Base-by-base conservation (phyloP, 495 filamentous ascomycete species). In the Geopyxis carbonaria region DNA sequence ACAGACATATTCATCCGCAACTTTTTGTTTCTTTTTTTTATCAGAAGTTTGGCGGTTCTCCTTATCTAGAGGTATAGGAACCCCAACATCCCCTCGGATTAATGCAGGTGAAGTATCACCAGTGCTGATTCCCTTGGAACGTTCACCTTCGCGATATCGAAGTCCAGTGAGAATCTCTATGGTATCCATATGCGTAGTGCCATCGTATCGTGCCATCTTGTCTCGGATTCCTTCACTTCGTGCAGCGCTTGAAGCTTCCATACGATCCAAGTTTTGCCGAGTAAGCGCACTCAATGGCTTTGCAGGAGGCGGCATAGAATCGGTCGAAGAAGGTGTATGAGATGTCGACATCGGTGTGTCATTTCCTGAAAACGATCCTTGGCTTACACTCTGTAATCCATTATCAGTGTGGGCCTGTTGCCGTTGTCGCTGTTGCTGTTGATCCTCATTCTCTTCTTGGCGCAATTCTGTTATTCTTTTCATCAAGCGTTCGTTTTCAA, bases 131-230 rank as follows among this genome's bases (percentile, higher is more conserved):
- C 86, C 87, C 42, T 76, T 73, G 23, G 78, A 85, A 39, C 87
- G 65, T 61, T 97, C 89, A 34, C 89, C 89, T 34, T 93, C 80
- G 27, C 74, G 72, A 52, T 93, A 93, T 45, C 76, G 67, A 13
- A 97, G 63, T 31, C 89, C 89, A 0, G 89, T 97, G 41, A 93
- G 66, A 65, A 93, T 83, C 59, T 95, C 89, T 44, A 97, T 91
- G 0, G 76, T 80, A 50, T 93, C 81, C 30, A 84, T 72, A 49
- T 84, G 79, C 4, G 75, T 76, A 13, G 72, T 61, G 14, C 73
- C 72, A 53, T 89, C 82, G 42, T 76, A 75, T 24, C 72, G 68
- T 18, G 74, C 75, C 72, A 80, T 76, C 54, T 78, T 82, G 43
- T 85, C 76, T 19, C 72, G 64, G 35, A 81, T 82, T 33, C 73